Conservation (phyloP, 2,329 filamentous ascomycete species). For the Colletotrichum tofieldiae region DNA sequence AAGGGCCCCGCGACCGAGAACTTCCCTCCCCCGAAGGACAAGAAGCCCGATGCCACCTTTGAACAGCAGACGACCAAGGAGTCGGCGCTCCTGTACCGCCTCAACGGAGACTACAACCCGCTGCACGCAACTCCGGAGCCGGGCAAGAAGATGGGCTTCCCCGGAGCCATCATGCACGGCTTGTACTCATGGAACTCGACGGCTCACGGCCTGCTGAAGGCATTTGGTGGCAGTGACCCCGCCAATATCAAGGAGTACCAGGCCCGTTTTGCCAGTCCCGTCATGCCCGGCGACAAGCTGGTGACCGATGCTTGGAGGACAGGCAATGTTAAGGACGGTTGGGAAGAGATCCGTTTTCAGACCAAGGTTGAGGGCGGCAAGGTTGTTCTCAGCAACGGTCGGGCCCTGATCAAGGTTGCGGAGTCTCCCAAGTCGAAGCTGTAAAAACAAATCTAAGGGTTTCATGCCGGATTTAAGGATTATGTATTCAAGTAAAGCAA, state of each 20-base stretch:
- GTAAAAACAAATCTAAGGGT: slow-evolving; percentile 54
- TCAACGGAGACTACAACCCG: slow-evolving; percentile 96
- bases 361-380: slow-evolving; percentile 86
- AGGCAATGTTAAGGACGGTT: slow-evolving; percentile 76
- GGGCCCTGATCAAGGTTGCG: slow-evolving; percentile 81
- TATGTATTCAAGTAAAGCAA: background rate
- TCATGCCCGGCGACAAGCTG: slow-evolving; percentile 87
- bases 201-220: slow-evolving; percentile 80
- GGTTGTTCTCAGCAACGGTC: slow-evolving; percentile 88
- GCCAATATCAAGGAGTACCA: slow-evolving; percentile 90
- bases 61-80: slow-evolving; percentile 80
- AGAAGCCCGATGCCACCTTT: slow-evolving; percentile 79
- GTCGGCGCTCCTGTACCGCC: slow-evolving; percentile 83
- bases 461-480: background rate
- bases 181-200: slow-evolving; percentile 90
- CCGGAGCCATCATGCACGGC: slow-evolving; percentile 90
- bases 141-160: slow-evolving; percentile 91
- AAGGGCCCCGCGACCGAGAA: slow-evolving; percentile 87
- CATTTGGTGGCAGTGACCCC: slow-evolving; percentile 83
- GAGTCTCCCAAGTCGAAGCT: slow-evolving; percentile 74
- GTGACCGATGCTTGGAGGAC: slow-evolving; percentile 86
- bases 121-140: slow-evolving; percentile 90
- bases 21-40: slow-evolving; percentile 82
- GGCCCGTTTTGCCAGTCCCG: slow-evolving; percentile 88
- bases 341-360: slow-evolving; percentile 87